Conservation (phyloP, 345 rosid genomes). For the Jatropha curcas region DNA sequence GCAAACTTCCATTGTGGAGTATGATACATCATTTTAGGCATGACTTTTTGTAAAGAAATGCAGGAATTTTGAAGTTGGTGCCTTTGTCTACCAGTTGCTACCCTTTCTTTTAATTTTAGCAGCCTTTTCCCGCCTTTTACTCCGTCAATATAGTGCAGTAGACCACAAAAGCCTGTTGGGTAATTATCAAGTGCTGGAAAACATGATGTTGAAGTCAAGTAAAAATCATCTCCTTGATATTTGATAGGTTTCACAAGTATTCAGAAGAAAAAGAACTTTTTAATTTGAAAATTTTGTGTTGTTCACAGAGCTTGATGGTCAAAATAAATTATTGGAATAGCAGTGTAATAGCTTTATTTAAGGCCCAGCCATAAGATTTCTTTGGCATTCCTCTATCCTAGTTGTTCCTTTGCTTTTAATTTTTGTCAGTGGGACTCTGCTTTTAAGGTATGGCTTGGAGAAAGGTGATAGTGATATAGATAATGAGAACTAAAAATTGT, state of each 20-base stretch:
- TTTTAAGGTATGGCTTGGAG: not conserved
- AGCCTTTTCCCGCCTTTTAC: not conserved
- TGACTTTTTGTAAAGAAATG: conserved; percentile 4
- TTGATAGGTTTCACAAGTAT: not conserved
- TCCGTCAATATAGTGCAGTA: not conserved
- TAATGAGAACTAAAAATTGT: not conserved
- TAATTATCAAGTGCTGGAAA: not conserved
- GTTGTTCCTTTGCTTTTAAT: conserved; percentile 3
- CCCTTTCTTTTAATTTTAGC: too few species aligned
- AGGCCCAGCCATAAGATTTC: conserved; percentile 8
- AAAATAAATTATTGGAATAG: not conserved
- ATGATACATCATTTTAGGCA: conserved; percentile 2
- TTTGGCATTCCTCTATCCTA: not conserved
- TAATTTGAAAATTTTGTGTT: not conserved
- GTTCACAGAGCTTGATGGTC: not conserved
- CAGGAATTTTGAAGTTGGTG: not conserved
- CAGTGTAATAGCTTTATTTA: not conserved
- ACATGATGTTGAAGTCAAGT: not conserved
- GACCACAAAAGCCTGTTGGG: not conserved
- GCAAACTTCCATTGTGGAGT: not conserved
- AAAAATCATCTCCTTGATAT: not conserved
- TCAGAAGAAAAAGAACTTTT: not conserved
- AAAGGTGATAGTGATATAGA: not conserved
- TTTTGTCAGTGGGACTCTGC: not conserved
- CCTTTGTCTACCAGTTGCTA: not conserved